Percentiles rank a stretch among this genome's conserved stretches.
These are phyloP conservation scores for Sporobolus alterniflorus DNA, from an alignment of 202 grass and related monocot genomes.

Conservation along the genomic window DNA sequence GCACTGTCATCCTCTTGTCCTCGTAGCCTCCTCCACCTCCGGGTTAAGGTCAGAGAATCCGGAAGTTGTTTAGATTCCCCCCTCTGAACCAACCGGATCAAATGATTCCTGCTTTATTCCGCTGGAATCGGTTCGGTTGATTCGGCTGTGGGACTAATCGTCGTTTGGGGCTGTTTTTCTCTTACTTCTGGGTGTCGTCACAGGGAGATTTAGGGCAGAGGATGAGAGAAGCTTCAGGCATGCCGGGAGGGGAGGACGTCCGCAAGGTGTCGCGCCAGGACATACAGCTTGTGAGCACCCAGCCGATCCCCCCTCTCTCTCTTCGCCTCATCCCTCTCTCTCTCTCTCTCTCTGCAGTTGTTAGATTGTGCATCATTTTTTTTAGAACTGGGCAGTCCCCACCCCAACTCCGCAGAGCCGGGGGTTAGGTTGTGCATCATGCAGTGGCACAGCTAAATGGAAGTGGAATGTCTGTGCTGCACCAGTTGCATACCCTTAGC, in stretches of 20 bases:
- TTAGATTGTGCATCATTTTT: not conserved
- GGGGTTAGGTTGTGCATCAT: not conserved
- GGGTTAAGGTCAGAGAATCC: not conserved
- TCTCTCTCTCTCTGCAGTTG: not conserved
- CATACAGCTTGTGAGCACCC: slow-evolving; percentile 85
- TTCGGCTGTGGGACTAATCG: not conserved
- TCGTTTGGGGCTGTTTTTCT: not conserved
- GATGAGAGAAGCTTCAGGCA: slow-evolving; percentile 31
- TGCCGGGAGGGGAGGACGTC: slow-evolving; percentile 71
- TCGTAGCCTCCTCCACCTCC: not conserved
- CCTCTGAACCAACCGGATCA: slow-evolving; percentile 8
- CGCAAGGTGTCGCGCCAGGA: slow-evolving; percentile 97
- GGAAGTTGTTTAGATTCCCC: slow-evolving; percentile 13
- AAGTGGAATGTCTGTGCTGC: not conserved
- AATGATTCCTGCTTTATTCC: not conserved
- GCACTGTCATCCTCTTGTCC: not conserved
- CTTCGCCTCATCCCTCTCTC: not conserved
- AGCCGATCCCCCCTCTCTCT: not conserved
- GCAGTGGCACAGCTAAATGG: not conserved
- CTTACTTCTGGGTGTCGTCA: not conserved
- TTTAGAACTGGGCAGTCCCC: too few species aligned
- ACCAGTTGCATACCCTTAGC: not conserved
- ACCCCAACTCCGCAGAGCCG: too few species aligned
- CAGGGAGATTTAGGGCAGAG: slow-evolving; percentile 32
- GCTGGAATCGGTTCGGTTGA: not conserved